phyloP scores from a whole-genome alignment of 176 grass and related monocot species.

The Musa itinerans region DNA sequence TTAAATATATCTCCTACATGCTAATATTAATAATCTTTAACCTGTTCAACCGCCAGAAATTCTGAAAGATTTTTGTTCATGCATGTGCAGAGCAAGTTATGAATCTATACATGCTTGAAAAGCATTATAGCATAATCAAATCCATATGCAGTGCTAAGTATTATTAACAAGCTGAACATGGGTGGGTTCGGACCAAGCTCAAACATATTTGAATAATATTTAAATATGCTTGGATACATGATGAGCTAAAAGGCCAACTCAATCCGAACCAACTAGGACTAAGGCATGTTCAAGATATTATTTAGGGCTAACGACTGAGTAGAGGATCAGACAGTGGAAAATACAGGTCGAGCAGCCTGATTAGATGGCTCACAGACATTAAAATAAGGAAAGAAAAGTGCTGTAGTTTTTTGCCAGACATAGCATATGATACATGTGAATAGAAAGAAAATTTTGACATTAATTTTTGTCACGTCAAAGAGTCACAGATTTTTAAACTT shows the following conservation, averaged over 20 bases:
- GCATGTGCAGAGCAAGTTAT: not conserved
- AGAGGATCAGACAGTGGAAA: not conserved
- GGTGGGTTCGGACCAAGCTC: not conserved
- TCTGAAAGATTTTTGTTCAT: not conserved
- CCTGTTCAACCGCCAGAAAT: too few species aligned
- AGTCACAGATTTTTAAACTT: slow-evolving; percentile 14
- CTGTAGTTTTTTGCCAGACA: not conserved
- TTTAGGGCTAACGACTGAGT: too few species aligned
- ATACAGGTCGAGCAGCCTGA: not conserved
- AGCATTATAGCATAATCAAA: not conserved
- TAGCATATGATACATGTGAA: not conserved
- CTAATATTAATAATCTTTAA: not conserved
- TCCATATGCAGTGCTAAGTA: not conserved
- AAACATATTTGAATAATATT: not conserved
- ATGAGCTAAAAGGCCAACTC: not conserved
- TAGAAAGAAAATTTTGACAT: not conserved
- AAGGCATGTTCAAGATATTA: too few species aligned
- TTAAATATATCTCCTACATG: not conserved
- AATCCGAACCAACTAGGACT: too few species aligned
- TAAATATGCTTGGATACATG: not conserved
- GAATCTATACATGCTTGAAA: not conserved
- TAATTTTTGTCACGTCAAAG: not conserved
- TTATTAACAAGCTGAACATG: not conserved
- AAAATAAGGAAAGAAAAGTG: not conserved
- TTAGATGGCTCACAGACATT: not conserved